Evolutionary conservation across 495 filamentous ascomycete genomes (phyloP).

Genomic region (Lepidopterella palustris): DNA sequence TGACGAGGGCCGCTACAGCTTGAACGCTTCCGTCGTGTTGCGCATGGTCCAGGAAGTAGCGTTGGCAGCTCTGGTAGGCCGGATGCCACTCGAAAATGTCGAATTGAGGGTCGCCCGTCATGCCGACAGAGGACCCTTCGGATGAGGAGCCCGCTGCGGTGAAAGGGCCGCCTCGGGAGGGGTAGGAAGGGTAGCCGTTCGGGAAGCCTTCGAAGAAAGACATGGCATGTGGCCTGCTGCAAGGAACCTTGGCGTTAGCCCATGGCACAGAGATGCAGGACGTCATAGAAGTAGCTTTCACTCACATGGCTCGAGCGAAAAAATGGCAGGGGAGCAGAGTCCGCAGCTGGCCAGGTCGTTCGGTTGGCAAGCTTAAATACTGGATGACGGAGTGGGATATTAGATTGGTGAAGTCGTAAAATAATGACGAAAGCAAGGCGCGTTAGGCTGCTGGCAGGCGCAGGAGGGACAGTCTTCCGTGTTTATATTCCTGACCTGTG

Average conservation of each 20-base stretch:
- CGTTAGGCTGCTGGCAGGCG: not conserved
- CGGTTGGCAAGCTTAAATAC: not conserved
- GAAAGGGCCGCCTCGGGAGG: conserved; percentile 13
- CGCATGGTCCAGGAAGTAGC: conserved; percentile 88
- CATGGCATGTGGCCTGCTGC: conserved; percentile 15
- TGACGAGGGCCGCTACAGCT: conserved; percentile 84
- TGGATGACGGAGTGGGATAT: not conserved
- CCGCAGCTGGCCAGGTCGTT: not conserved
- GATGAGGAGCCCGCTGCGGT: conserved; percentile 15
- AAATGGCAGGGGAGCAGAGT: not conserved
- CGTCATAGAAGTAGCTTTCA: not conserved
- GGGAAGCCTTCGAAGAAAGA: conserved; percentile 18
- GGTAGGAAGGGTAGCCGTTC: conserved; percentile 12
- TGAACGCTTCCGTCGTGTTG: conserved; percentile 80
- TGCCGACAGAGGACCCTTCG: conserved; percentile 9
- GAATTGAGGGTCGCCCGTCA: conserved; percentile 43
- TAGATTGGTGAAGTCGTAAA: too few species aligned
- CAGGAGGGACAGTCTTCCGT: not conserved
- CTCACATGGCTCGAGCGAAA: conserved; percentile 3
- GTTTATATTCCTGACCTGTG: not conserved
- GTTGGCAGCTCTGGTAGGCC: conserved; percentile 82
- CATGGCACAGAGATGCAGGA: not conserved
- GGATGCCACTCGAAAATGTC: conserved; percentile 95
- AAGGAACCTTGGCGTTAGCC: conserved; percentile 7
- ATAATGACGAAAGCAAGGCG: not conserved